Conservation (phyloP, 2,329 filamentous ascomycete species). For the Talaromyces sp. region DNA sequence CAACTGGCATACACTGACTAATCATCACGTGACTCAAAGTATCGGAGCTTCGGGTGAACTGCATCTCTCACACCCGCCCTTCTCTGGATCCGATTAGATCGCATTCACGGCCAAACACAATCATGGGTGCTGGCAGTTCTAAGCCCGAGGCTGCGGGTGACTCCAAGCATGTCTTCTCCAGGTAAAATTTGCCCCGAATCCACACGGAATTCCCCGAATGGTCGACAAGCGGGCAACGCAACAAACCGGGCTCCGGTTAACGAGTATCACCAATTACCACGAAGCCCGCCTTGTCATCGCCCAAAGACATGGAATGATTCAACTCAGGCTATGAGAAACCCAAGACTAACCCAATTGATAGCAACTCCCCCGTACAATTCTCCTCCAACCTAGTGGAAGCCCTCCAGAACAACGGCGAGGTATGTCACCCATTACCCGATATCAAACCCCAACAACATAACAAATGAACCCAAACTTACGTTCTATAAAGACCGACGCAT, state of each 20-base stretch:
- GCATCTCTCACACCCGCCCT: slow-evolving; percentile 20
- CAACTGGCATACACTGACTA: slow-evolving; percentile 7
- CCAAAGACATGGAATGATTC: not conserved
- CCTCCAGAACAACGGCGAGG: slow-evolving; percentile 83
- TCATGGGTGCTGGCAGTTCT: slow-evolving; percentile 66
- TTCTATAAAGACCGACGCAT: slow-evolving; percentile 73
- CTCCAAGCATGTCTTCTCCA: slow-evolving; percentile 64
- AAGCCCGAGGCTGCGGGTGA: slow-evolving; percentile 57
- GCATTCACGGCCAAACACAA: slow-evolving; percentile 19
- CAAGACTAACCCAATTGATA: slow-evolving; percentile 24
- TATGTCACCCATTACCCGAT: slow-evolving; percentile 50
- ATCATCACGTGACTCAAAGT: slow-evolving; percentile 23
- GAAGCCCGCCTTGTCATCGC: not conserved
- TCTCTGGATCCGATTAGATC: slow-evolving; percentile 17
- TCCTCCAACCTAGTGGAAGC: slow-evolving; percentile 81
- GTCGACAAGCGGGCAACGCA: slow-evolving; percentile 12
- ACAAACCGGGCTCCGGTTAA: slow-evolving; percentile 5
- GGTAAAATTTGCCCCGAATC: slow-evolving; percentile 45
- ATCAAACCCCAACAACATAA: not conserved
- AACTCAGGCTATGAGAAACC: not conserved
- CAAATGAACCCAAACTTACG: slow-evolving; percentile 4
- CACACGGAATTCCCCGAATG: slow-evolving; percentile 3
- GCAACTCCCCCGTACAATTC: slow-evolving; percentile 64
- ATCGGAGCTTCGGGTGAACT: slow-evolving; percentile 26
- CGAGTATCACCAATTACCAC: not conserved